Percentiles rank a stretch among this genome's conserved stretches.
Conservation (phyloP, 2,329 filamentous ascomycete species). For the Colletotrichum acutatum region DNA sequence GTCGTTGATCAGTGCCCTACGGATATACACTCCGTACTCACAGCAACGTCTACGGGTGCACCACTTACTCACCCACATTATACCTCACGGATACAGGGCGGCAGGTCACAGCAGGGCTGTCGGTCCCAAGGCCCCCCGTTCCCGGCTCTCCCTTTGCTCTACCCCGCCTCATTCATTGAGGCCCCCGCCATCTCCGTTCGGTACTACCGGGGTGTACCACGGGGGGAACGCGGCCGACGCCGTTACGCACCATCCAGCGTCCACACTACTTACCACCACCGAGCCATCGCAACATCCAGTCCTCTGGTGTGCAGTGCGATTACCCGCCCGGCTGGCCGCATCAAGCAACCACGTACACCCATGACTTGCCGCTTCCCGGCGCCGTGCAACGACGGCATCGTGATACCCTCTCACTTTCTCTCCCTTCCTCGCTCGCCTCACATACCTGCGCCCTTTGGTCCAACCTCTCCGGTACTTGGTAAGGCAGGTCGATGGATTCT, state of each 20-base stretch:
- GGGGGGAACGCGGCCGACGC: background rate
- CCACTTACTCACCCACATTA: too few relatives aligned
- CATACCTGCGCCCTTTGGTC: background rate
- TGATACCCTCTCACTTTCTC: background rate
- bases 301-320: background rate
- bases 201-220: constrained; percentile 5
- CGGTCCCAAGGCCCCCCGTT: background rate
- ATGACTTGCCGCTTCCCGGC: background rate
- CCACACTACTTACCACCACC: background rate
- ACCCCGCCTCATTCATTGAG: constrained; percentile 18
- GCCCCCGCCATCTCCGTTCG: constrained; percentile 29
- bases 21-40: too few relatives aligned
- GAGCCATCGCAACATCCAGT: background rate
- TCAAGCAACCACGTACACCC: background rate
- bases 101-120: background rate
- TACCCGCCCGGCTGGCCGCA: background rate
- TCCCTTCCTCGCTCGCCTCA: background rate
- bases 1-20: background rate
- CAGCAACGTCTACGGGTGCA: too few relatives aligned
- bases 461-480: background rate
- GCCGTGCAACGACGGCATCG: constrained; percentile 16
- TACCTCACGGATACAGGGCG: background rate
- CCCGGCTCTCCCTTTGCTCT: background rate
- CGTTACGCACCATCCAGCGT: constrained; percentile 4
- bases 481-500: background rate